phyloP scores from a whole-genome alignment of 129 eudicot species.

The Daucus carota region DNA sequence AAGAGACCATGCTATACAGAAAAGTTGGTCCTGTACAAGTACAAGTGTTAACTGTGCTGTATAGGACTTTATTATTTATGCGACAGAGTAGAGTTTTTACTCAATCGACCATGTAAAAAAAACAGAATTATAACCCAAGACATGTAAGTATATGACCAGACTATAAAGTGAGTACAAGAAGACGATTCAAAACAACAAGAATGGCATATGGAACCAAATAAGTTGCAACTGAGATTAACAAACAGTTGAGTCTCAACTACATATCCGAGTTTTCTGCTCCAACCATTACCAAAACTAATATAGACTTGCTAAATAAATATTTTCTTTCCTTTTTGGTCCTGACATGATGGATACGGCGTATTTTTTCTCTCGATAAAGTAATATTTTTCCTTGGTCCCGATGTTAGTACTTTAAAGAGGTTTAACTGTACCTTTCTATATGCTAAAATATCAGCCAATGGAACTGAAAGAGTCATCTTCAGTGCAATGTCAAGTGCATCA shows the following conservation, averaged over 20 bases:
- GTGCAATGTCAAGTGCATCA: conserved; percentile 84
- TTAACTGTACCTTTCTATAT: conserved; percentile 73
- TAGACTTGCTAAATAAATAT: too few relatives aligned
- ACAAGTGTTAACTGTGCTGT: neutral
- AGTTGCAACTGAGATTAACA: conserved; percentile 8
- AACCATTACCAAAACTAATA: too few relatives aligned
- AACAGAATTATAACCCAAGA: neutral
- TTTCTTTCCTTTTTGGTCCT: too few relatives aligned
- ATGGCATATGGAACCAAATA: neutral
- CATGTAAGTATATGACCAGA: neutral
- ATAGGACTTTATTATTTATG: neutral
- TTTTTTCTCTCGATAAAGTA: too few relatives aligned
- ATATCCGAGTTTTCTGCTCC: too few relatives aligned
- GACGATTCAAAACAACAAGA: neutral
- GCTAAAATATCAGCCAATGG: conserved; percentile 90
- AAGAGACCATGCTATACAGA: neutral
- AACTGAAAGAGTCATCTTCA: conserved; percentile 85
- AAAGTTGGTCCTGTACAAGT: neutral
- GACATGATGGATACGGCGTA: too few relatives aligned
- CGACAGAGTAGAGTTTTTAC: neutral
- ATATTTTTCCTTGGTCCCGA: too few relatives aligned
- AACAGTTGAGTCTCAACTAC: too few relatives aligned
- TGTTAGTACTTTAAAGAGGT: too few relatives aligned
- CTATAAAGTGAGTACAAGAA: neutral
- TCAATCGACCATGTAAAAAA: neutral